Evolutionary conservation across 1,284 basidiomycete genomes (phyloP), one percentile per base, ranked within the genome.

Genomic region (Pseudozyma sp.): DNA sequence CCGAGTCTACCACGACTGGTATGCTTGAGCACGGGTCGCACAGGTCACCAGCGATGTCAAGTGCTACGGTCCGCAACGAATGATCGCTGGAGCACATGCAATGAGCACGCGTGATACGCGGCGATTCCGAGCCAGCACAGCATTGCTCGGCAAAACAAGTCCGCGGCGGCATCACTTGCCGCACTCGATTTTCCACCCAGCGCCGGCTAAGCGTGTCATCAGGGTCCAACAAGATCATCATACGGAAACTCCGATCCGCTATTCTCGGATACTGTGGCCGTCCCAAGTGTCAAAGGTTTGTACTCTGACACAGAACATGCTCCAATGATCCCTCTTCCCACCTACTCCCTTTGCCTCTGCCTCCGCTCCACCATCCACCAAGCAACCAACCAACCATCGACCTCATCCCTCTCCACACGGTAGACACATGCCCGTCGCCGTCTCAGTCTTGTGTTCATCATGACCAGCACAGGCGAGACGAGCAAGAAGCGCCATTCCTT

Each of bases 401-500:
- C 40, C 40, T 42, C 35, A 24, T 24, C 24, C 24, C 24, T 24
- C 24, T 4, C 24, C 24, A 24, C 24, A 24, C 24, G 24, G 24
- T 24, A 24, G 24, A 24, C 24, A 24, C 24, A 24, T 37, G 35
- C 10, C 14, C 35, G 2, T 9, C 40, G 11, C 11, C 40, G 40
- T 16, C 40, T 13, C 11, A 10, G 16, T 42, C 40, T 16, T 44
- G 30, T 24, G 7, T 31, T 30, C 47, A 50, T 29, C 16, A 63
- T 58, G 66, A 42, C 55, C 34, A 59, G 44, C 31, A n/a, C 35
- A 5, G 56, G n/a, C 4, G 67, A 63, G 39, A 30, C 56, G 31
- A 56, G 60, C 45, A 63, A 64, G 60, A 69, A 69, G 43, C 60
- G 67, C 51, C 46, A 59, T 35, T 69, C 67, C 13, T 62, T 69